Conservation (phyloP, 164 flowering plant species). For the Annona cherimola region DNA sequence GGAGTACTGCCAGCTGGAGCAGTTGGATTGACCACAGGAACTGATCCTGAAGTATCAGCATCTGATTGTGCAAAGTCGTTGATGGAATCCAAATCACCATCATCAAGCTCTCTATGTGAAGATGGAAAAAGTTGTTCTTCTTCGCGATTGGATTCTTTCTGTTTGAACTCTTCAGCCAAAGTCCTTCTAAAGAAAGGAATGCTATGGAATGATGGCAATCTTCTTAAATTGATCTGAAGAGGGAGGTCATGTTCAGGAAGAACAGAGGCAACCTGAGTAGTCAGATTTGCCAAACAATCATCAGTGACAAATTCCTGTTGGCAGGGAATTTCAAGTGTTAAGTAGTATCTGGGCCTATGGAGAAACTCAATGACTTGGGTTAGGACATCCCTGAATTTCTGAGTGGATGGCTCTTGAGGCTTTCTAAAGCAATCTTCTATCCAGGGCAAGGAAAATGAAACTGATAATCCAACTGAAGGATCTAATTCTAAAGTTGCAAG, state of each 20-base stretch:
- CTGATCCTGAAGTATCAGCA: constrained; percentile 29
- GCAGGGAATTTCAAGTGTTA: neutral
- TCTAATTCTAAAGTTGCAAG: constrained; percentile 1
- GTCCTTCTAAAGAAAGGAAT: constrained; percentile 21
- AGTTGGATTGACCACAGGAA: constrained; percentile 47
- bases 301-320: neutral
- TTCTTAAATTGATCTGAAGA: constrained; percentile 8
- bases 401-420: constrained; percentile 2
- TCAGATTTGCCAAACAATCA: constrained; percentile 1
- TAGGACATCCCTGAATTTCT: constrained; percentile 1
- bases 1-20: neutral
- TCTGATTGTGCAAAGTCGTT: constrained; percentile 27
- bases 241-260: constrained; percentile 4
- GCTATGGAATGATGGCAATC: neutral
- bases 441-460: constrained; percentile 1
- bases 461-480: constrained; percentile 2
- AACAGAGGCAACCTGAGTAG: neutral
- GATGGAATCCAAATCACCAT: constrained; percentile 7
- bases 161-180: constrained; percentile 14
- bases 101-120: constrained; percentile 3
- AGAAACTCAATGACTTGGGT: constrained; percentile 4
- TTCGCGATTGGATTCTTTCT: neutral
- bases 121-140: constrained; percentile 11
- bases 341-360: neutral
- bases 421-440: constrained; percentile 6